Base-by-base conservation (phyloP, 305 asterid genomes). In the Solanum hybrid region DNA sequence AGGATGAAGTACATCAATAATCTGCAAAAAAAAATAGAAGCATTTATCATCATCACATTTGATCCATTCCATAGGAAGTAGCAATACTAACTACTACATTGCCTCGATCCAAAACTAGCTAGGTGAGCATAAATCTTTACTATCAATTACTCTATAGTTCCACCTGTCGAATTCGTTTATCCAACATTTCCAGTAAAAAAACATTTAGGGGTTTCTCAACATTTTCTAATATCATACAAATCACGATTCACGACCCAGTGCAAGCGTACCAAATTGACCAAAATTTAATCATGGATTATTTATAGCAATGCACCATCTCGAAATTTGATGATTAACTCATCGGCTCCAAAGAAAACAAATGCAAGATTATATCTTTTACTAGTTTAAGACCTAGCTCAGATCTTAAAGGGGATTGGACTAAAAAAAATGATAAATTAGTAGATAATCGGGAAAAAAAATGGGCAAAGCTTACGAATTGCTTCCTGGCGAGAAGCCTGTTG, bases 1-100 rank as follows among this genome's bases (percentile, higher is more conserved):
- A 20, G 92, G 92, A 89, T 90, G 92, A 40, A 90, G 89, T n/a
- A 89, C 92, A 89, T 90, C 91, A 79, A 90, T 86, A 77, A 90
- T 22, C 92, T 90, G 26, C 79, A 85, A 66, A 56, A 29, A 22
- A 14, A 10, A 29, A 73, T 75, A 31, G 31, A 84, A 84, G 10
- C 20, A 84, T 31, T 10, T 51, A 31, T 82, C 71, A 42, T 51
- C 72, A 29, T 31, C 75, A 51, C 29, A 17, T 17, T 29, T 16
- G 12, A 10, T 84, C 11, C 37, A 26, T 22, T 51, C 20, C 86
- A 8, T 22, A 29, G n/a, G 60, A 46, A 2, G 31, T 26, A 51
- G 75, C 87, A 51, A 84, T 31, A 84, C 42, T 20, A 51, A 84
- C 73, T 20, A 51, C 20, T 20, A 31, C 27, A 84, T 20, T 31